phyloP scores from a whole-genome alignment of 495 filamentous ascomycete genomes.

The Chaetomium cochliodes region DNA sequence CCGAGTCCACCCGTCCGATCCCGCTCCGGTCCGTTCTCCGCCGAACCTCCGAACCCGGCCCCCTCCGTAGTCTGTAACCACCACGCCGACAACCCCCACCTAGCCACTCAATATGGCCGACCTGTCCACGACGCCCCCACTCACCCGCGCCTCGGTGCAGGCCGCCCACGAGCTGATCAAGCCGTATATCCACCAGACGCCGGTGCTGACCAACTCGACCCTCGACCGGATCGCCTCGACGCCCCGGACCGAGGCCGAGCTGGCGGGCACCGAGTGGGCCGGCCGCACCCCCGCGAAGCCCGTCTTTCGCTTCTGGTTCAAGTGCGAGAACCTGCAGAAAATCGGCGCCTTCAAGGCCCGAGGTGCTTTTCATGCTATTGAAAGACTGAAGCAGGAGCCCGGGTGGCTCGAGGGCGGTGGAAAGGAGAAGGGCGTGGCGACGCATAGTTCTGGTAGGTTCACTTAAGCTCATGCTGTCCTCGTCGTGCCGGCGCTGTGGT shows the following conservation, averaged over 20 bases:
- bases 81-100: not conserved
- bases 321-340: slow-evolving; percentile 91
- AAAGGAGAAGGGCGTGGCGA: slow-evolving; percentile 71
- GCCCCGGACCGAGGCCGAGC: slow-evolving; percentile 54
- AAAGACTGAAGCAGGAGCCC: slow-evolving; percentile 64
- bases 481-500: no score
- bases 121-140: slow-evolving; percentile 51
- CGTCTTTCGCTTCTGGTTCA: slow-evolving; percentile 79
- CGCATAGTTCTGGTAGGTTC: slow-evolving; percentile 78
- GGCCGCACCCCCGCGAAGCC: slow-evolving; percentile 60
- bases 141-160: slow-evolving; percentile 67
- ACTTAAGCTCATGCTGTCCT: not conserved
- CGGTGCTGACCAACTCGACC: slow-evolving; percentile 72
- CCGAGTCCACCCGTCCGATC: slow-evolving; percentile 4
- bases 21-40: slow-evolving; percentile 12
- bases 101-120: slow-evolving; percentile 55
- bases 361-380: slow-evolving; percentile 86
- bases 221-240: slow-evolving; percentile 71
- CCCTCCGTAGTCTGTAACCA: not conserved
- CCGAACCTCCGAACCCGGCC: not conserved
- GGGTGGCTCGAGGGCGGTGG: slow-evolving; percentile 54
- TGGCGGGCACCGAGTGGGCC: slow-evolving; percentile 58
- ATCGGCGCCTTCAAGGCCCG: slow-evolving; percentile 92
- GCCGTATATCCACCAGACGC: slow-evolving; percentile 76
- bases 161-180: slow-evolving; percentile 71